Base-by-base conservation (phyloP, 2,329 filamentous ascomycete species). In the Passalora sequoiae region DNA sequence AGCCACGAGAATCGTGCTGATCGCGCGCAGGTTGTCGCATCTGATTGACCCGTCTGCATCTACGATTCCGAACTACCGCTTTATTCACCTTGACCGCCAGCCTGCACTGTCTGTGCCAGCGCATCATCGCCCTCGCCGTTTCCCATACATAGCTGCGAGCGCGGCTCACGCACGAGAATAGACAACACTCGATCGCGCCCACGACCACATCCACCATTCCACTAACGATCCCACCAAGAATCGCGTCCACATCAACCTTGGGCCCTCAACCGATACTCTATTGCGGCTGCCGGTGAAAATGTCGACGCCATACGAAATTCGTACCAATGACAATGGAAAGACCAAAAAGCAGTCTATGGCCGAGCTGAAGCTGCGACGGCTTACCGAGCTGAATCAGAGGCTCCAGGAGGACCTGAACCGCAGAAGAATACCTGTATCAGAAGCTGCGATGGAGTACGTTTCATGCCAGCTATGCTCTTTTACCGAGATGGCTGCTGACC, bases 341-440 rank as follows among this genome's bases (percentile, higher is more conserved):
- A 94, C 89, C 75, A 97, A 94, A 75, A 96, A 96, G 77, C 92
- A 97, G 74, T 95, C 88, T 66, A 97, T 98, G 87, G 91, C 91
- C 59, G 92, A 98, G 68, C 80, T 98, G 55, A 98, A 98, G 78
- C 81, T 97, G 62, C 84, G 92, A 62, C 85, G 92, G 55, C 77
- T 98, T 69, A 97, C 89, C 50, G 92, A 98, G 74, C 80, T 98
- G 62, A 98, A 97, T 77, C 88, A 88, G 69, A 84, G 92, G 60
- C 74, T 98, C 67, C 86, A 89, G 62, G 92, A 98, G 71, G 92
- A 98, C 67, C 76, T 98, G 54, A 92, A 97, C 61, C 81, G 92
- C 66, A 89, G 94, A 66, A 80, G 92, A 60, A 95, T 97, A 64
- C 92, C 91, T 56, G 89, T 97, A 50, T 95, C 89, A 62, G 89